Percentiles rank a stretch among this genome's conserved stretches.
These are phyloP conservation scores for Kodamaea sp. DNA, from an alignment of 1,139 yeast species.

Conservation along the genomic window DNA sequence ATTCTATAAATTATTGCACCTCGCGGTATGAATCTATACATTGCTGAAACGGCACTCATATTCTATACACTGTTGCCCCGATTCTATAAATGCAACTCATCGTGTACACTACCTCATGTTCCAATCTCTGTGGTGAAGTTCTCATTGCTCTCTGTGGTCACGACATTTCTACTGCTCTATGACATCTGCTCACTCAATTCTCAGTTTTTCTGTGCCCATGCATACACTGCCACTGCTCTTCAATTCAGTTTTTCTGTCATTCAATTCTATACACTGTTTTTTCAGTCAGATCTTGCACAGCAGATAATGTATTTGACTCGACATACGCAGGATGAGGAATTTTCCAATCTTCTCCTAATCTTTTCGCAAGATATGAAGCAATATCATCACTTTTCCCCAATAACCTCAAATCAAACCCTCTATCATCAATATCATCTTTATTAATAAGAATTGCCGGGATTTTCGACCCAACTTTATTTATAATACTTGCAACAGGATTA, in stretches of 20 bases:
- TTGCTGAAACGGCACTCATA: too few species aligned
- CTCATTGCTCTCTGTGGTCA: too few species aligned
- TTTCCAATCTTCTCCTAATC: slow-evolving; percentile 12
- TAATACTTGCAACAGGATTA: slow-evolving; percentile 92
- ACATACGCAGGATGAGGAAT: slow-evolving; percentile 10
- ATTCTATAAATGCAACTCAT: too few species aligned
- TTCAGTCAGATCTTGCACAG: slow-evolving; percentile 4
- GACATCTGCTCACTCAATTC: too few species aligned
- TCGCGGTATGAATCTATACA: too few species aligned
- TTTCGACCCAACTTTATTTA: slow-evolving; percentile 58
- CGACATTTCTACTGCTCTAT: too few species aligned
- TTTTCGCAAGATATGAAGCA: slow-evolving; percentile 57
- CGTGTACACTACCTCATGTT: too few species aligned
- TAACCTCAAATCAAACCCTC: slow-evolving; percentile 72
- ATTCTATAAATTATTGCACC: too few species aligned
- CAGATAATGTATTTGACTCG: slow-evolving; percentile 1
- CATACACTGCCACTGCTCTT: too few species aligned
- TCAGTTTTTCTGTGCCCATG: too few species aligned
- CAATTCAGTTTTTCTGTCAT: not conserved
- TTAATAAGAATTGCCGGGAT: slow-evolving; percentile 85
- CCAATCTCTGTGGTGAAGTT: too few species aligned
- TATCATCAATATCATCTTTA: slow-evolving; percentile 58
- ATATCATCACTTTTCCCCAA: slow-evolving; percentile 87
- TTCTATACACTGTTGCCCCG: too few species aligned
- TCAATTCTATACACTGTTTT: slow-evolving; percentile 9